phyloP scores from a whole-genome alignment of 441 rosid species.

The Eruca vesicaria region DNA sequence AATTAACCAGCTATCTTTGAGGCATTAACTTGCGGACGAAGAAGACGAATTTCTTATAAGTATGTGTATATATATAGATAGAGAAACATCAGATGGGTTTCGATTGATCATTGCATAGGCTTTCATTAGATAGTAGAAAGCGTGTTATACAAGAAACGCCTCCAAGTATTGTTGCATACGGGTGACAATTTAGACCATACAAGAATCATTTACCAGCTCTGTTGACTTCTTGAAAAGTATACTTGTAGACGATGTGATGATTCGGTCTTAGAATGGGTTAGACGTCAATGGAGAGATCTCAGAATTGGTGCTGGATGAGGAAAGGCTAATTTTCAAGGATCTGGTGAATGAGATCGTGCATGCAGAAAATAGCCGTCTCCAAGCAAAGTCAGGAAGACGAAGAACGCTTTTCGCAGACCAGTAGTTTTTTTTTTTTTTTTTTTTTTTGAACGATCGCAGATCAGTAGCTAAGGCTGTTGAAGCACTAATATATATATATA shows the following conservation, averaged over 20 bases:
- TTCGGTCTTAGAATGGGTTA: constrained; percentile 62
- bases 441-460: too few species aligned
- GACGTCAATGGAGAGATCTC: constrained; percentile 50
- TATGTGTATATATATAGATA: too few species aligned
- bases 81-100: background rate
- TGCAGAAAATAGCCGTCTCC: constrained; percentile 42
- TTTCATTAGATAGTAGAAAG: background rate
- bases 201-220: too few species aligned
- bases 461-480: constrained; percentile 21
- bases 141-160: background rate
- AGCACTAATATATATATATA: too few species aligned
- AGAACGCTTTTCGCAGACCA: constrained; percentile 57
- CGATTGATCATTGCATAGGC: background rate
- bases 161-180: too few species aligned
- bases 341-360: constrained; percentile 65
- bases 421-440: too few species aligned
- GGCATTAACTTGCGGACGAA: background rate
- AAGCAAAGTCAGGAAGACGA: constrained; percentile 46
- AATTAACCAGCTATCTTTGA: background rate
- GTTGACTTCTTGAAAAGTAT: constrained; percentile 48
- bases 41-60: background rate
- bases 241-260: constrained; percentile 61
- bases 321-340: constrained; percentile 72
- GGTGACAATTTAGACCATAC: too few species aligned
- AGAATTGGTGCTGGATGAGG: constrained; percentile 63